Evolutionary conservation across 257 asterid genomes (phyloP).

Genomic region (Primulina eburnea): DNA sequence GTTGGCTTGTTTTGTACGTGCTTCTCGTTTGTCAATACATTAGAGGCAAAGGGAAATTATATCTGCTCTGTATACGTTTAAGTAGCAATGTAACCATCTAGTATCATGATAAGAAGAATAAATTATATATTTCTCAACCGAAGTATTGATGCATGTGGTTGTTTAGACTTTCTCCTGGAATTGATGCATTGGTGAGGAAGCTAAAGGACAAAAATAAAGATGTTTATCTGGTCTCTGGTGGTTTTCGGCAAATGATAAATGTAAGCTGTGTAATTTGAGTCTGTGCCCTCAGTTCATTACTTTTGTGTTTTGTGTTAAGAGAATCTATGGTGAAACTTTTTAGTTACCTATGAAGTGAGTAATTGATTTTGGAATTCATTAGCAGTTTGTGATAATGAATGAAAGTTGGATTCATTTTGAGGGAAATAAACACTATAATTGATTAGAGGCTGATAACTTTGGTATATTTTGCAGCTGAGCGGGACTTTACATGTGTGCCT

Average conservation of each 20-base stretch:
- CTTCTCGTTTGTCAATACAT: slow-evolving; percentile 10
- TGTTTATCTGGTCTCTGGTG: slow-evolving; percentile 86
- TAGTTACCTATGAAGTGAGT: too few species aligned
- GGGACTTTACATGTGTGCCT: not conserved
- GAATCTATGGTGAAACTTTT: not conserved
- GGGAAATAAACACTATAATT: too few species aligned
- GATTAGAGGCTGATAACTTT: too few species aligned
- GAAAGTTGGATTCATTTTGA: too few species aligned
- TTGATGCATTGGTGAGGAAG: slow-evolving; percentile 70
- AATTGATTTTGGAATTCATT: too few species aligned
- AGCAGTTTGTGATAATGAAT: too few species aligned
- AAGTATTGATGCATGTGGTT: too few species aligned
- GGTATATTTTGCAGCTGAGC: not conserved
- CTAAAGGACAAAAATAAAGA: slow-evolving; percentile 51
- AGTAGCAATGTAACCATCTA: too few species aligned
- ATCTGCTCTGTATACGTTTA: too few species aligned
- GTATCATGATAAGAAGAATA: too few species aligned
- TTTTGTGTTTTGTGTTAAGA: not conserved
- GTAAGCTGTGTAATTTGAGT: slow-evolving; percentile 38
- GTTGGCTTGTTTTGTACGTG: not conserved
- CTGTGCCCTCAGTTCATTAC: slow-evolving; percentile 12
- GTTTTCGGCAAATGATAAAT: slow-evolving; percentile 95
- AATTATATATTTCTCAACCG: too few species aligned
- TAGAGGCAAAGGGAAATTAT: too few species aligned
- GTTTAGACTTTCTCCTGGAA: slow-evolving; percentile 83